These are phyloP conservation scores for Ophiocordyceps sinensis DNA, from an alignment of 2,329 filamentous ascomycete species.

Conservation along the genomic window DNA sequence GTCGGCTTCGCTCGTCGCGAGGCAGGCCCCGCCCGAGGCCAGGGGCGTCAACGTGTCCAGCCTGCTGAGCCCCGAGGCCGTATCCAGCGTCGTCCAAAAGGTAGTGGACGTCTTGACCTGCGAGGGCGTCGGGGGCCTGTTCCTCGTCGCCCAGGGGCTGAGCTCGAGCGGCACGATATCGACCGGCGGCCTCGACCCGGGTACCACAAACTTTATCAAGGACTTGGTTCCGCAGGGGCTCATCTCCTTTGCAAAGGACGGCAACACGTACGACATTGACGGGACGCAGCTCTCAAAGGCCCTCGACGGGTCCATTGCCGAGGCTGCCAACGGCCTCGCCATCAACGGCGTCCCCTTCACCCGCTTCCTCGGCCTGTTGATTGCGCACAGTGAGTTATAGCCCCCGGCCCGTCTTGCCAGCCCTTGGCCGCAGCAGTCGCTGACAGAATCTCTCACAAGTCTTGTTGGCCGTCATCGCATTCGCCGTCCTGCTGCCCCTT, in stretches of 20 bases:
- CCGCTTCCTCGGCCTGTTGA: conserved; percentile 1
- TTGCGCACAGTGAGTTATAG: conserved; percentile 1
- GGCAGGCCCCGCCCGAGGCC: background rate
- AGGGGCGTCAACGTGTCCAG: conserved; percentile 11
- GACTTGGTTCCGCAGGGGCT: conserved; percentile 6
- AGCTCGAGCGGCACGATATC: conserved; percentile 9
- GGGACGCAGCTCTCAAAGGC: conserved; percentile 7
- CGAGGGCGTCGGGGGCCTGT: conserved; percentile 17
- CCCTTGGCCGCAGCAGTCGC: background rate
- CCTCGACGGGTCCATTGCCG: conserved; percentile 6
- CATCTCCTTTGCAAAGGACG: conserved; percentile 12
- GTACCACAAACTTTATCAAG: background rate
- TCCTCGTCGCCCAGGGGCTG: conserved; percentile 12
- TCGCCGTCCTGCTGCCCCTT: conserved; percentile 12
- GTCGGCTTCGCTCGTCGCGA: background rate
- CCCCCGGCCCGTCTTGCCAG: background rate
- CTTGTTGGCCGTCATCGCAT: conserved; percentile 8
- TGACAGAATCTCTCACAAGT: background rate
- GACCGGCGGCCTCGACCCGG: conserved; percentile 2
- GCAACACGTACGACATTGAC: conserved; percentile 14
- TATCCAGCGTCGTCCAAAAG: conserved; percentile 15
- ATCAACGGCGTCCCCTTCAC: conserved; percentile 2
- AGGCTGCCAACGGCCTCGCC: background rate
- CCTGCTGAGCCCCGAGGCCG: conserved; percentile 12
- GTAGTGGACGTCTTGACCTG: conserved; percentile 16